Conservation (phyloP, 106 monocot species). For the Dendrobium huoshanense region DNA sequence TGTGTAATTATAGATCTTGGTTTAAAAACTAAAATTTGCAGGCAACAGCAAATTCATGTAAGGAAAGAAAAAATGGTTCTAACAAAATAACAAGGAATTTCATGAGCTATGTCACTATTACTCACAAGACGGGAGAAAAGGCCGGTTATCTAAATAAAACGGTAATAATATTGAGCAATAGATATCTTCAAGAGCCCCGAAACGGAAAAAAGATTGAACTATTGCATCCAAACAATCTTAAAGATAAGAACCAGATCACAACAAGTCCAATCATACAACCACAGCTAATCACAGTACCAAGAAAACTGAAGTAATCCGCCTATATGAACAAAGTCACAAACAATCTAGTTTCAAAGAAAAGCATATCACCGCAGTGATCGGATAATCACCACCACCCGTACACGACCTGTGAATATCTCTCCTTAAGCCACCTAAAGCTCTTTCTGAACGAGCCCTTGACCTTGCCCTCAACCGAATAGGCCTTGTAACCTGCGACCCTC, state of each 20-base stretch:
- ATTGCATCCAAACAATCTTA: not conserved
- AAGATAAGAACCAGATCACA: not conserved
- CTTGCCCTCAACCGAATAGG: conserved; percentile 58
- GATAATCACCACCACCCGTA: conserved; percentile 34
- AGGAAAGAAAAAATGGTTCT: no score
- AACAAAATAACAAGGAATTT: no score
- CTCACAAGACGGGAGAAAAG: no score
- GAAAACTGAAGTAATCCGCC: not conserved
- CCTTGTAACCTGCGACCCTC: conserved; percentile 73
- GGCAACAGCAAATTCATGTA: no score
- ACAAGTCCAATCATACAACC: not conserved
- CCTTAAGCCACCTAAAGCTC: conserved; percentile 76
- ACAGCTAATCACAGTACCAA: not conserved
- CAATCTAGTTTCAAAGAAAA: not conserved
- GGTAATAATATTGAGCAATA: not conserved
- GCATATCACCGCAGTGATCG: not conserved
- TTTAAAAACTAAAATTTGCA: no score
- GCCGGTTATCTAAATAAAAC: not conserved
- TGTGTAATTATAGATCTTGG: no score
- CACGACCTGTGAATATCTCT: conserved; percentile 39
- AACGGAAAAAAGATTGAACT: not conserved
- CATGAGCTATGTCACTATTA: no score
- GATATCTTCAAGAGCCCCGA: not conserved
- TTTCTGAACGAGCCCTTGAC: conserved; percentile 59
- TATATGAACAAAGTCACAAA: not conserved